A percentile compares a stretch with the other conserved stretches of the same genome.
These are phyloP conservation scores for Alternaria solani DNA, from an alignment of 2,329 filamentous ascomycete species.

Conservation along the genomic window DNA sequence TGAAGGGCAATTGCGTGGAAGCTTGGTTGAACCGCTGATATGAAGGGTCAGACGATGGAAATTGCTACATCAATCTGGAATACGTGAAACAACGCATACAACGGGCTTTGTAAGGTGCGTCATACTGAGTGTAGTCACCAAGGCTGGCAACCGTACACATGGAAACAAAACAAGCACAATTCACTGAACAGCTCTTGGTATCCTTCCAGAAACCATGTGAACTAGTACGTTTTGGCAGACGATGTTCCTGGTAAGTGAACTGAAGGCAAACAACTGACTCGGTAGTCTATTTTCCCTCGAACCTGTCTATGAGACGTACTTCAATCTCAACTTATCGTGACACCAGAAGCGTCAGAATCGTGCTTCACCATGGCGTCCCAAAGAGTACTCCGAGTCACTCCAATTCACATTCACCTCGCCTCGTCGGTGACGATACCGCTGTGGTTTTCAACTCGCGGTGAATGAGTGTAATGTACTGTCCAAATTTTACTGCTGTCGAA, in stretches of 20 bases:
- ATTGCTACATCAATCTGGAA: background rate
- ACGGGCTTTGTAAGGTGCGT: background rate
- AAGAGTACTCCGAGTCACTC: background rate
- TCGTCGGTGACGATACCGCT: background rate
- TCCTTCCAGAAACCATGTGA: too few relatives aligned
- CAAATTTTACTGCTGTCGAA: background rate
- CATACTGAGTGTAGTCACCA: background rate
- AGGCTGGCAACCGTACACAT: background rate
- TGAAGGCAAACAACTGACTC: background rate
- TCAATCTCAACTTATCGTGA: background rate
- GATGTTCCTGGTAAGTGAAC: background rate
- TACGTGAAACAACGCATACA: constrained; percentile 4
- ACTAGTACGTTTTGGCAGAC: background rate
- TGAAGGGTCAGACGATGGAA: constrained; percentile 4
- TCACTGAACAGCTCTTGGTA: background rate
- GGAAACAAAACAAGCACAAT: background rate
- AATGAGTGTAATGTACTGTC: background rate
- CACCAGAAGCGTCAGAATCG: background rate
- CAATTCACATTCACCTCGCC: background rate
- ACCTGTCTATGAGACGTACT: background rate
- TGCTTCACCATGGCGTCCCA: background rate
- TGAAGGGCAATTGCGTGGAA: constrained; percentile 24
- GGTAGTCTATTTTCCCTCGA: background rate
- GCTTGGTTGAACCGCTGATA: constrained; percentile 23
- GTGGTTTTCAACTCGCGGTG: background rate